Evolutionary conservation across 2,329 filamentous ascomycete species (phyloP).

Genomic region (Pseudogymnoascus sp.): DNA sequence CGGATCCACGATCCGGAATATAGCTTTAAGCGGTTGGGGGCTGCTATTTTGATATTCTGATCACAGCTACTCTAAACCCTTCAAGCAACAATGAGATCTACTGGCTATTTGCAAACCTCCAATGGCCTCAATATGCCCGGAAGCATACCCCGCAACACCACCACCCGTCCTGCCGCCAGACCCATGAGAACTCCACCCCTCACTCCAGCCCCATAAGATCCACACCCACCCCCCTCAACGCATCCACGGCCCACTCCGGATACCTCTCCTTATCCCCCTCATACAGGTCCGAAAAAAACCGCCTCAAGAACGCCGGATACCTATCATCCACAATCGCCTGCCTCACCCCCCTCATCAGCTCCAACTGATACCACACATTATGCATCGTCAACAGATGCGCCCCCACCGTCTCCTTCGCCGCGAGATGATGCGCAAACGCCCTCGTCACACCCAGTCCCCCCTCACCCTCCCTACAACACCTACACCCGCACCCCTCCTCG

Average conservation of each 20-base stretch:
- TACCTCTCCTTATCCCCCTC: slow-evolving; percentile 55
- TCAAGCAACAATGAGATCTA: neutral
- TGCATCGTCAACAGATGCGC: slow-evolving; percentile 83
- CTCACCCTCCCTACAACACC: slow-evolving; percentile 61
- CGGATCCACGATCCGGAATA: neutral
- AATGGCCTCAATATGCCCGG: neutral
- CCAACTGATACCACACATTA: slow-evolving; percentile 88
- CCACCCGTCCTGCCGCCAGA: neutral
- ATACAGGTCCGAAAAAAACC: slow-evolving; percentile 75
- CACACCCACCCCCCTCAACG: slow-evolving; percentile 72
- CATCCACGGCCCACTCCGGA: slow-evolving; percentile 78
- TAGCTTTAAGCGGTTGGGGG: neutral
- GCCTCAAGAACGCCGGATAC: slow-evolving; percentile 70
- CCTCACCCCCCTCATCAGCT: slow-evolving; percentile 70
- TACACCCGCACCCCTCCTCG: slow-evolving; percentile 75
- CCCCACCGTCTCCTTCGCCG: slow-evolving; percentile 89
- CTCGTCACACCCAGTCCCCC: slow-evolving; percentile 76
- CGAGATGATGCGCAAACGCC: slow-evolving; percentile 86
- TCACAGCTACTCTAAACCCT: neutral
- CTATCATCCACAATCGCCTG: slow-evolving; percentile 73
- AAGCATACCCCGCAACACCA: neutral
- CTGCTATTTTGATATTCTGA: neutral
- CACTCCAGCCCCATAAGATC: slow-evolving; percentile 48
- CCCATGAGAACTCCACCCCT: neutral
- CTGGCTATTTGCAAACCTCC: neutral